A percentile compares a stretch with the other conserved stretches of the same genome.
Evolutionary conservation across 257 asterid genomes (phyloP).

Genomic region (Nicotiana tabacum): DNA sequence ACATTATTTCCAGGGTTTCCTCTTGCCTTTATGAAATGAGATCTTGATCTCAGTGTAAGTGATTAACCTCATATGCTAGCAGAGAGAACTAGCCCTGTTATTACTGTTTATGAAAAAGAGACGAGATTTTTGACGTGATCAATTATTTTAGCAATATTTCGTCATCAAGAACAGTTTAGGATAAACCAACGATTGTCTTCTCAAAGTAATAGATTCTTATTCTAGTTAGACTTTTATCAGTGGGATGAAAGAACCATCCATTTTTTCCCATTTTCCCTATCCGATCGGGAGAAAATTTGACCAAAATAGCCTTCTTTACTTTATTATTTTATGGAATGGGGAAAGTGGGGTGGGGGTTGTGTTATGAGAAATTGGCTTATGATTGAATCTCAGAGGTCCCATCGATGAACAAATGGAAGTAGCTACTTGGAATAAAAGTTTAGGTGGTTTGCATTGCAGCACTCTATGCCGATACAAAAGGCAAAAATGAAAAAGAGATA

Average conservation of each 20-base stretch:
- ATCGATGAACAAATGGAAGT: not conserved
- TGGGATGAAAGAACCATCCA: not conserved
- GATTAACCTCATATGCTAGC: not conserved
- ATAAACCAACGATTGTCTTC: not conserved
- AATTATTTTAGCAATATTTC: not conserved
- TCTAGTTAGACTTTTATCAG: not conserved
- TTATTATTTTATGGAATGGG: not conserved
- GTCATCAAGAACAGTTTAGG: not conserved
- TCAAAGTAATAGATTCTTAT: not conserved
- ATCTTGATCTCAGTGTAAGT: not conserved
- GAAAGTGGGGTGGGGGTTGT: not conserved
- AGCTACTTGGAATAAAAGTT: not conserved
- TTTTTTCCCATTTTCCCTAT: not conserved
- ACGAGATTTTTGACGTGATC: not conserved
- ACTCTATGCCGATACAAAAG: not conserved
- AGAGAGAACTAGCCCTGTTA: not conserved
- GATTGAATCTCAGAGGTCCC: not conserved
- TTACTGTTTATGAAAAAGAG: not conserved
- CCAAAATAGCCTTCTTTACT: not conserved
- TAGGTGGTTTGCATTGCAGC: not conserved
- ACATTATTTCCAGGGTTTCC: not conserved
- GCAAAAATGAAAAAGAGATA: not conserved
- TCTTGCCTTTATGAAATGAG: not conserved
- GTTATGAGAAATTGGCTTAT: not conserved
- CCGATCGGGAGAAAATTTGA: not conserved